Base-by-base conservation (phyloP, 495 filamentous ascomycete species). In the Neurospora sp. region DNA sequence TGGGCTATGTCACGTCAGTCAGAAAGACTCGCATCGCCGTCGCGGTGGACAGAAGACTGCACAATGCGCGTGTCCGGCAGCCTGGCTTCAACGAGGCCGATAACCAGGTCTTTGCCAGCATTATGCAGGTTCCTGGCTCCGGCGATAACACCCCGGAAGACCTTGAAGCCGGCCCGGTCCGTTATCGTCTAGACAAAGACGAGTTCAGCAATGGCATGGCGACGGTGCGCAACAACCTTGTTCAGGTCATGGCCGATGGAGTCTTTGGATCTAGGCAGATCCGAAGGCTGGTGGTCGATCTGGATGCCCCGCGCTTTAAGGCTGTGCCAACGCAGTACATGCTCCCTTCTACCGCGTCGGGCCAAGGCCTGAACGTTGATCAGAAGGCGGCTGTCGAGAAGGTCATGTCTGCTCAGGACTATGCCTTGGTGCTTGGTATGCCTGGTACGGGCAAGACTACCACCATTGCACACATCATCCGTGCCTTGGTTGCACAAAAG, bases 191-290 rank as follows among this genome's bases (percentile, higher is more conserved):
- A 3, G 96, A 99, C 82, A 98, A 98, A 81, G 96, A 98, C 77
- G 96, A 98, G 79, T 98, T 98, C 82, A 97, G 93, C 82, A 98
- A 95, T 75, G 96, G 96, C 73, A 96, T 99, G 94, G 94, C 96
- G 20, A 91, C 90, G 69, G 92, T 97, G 49, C 92, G 96, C 69
- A 97, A 96, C 80, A 99, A 98, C 76, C 88, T 99, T 0, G 86
- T 99, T 41, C 91, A 94, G 77, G 86, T 96, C 77, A 97, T 99
- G 94, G 90, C 93, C 46, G 90, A 93, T 75, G 90, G 90, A 49
- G 80, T 82, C 14, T 92, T 89, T 79, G 89, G 92, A 71, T 91
- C 92, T n/a, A 86, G 85, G 18, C 86, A 93, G 75, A 87, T 97
- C 69, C 89, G 96, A 66, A 87, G 86, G 39, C 84, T 98, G 35